Base-by-base conservation (phyloP, 2,329 filamentous ascomycete genomes). In the Colletotrichum endophyticum region DNA sequence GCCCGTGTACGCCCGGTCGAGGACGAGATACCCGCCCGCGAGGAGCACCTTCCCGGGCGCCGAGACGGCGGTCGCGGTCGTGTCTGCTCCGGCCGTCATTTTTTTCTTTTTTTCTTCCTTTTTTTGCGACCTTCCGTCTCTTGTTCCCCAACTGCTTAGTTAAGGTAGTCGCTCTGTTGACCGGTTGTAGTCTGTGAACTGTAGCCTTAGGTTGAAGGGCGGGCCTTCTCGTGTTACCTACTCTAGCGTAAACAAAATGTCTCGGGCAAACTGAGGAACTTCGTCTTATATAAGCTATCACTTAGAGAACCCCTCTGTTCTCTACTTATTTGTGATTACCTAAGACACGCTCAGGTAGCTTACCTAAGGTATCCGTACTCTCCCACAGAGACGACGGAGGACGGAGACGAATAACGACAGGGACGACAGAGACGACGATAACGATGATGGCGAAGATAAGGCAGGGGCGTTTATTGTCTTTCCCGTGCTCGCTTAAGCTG, bases 31-130 rank as follows among this genome's bases (percentile, higher is more conserved):
- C 77, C 97, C 97, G 78, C 97, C 97, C 6, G 96, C 95, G 70
- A 99, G 91, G 79, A 99, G 91, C 77, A 99, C 97, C 88, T 99
- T 99, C 80, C 97, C 97, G 22, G 97, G 97, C 27, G 97, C 96
- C 78, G 97, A 99, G 79, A 98, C 92, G 82, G 93, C 94, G 28
- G 82, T 86, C 30, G 82, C 86, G 66, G 87, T 86, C 66, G 87
- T 83, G 81, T 84, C 82, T 72, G 36, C 62, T 16, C 72, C 53
- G 28, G 68, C 66, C 27, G 75, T 68, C 75, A 76, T 76, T 30
- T 49, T 67, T 53, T n/a, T 19, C 5, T 28, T 56, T 30, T 22
- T 11, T 27, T 19, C 5, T 13, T 27, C 15, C 22, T 44, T 11
- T 64, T n/a, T n/a, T n/a, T 22, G 16, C 53, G 16, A 49, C 25